Conservation (phyloP, 345 rosid genomes). For the Murraya paniculata region DNA sequence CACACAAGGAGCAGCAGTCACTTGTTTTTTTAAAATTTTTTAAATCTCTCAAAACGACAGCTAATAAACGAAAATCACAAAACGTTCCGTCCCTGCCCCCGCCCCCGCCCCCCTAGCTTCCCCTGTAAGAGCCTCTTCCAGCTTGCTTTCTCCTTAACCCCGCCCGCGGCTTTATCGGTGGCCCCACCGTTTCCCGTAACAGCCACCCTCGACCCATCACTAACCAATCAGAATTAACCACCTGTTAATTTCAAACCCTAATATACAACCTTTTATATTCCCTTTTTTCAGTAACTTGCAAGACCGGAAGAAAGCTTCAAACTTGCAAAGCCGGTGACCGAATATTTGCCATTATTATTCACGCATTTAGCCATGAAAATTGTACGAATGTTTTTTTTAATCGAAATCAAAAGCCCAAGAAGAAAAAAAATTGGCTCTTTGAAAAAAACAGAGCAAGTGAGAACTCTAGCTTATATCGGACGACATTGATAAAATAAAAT, state of each 20-base stretch:
- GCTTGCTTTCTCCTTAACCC: conserved; percentile 92
- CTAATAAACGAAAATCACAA: background rate
- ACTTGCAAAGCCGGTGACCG: conserved; percentile 19
- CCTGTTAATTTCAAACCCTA: conserved; percentile 3
- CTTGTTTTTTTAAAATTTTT: conserved; percentile 8
- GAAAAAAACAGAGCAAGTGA: background rate
- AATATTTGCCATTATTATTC: conserved; percentile 3
- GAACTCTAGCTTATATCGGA: conserved; percentile 74
- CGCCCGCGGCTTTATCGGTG: conserved; percentile 78
- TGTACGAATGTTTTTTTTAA: background rate
- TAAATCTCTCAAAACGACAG: conserved; percentile 13
- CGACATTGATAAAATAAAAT: conserved; percentile 55
- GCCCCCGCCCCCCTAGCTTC: conserved; percentile 50
- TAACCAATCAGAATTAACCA: conserved; percentile 20
- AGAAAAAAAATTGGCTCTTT: background rate
- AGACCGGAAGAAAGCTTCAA: conserved; percentile 4
- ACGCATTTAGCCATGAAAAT: conserved; percentile 23
- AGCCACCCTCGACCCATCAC: conserved; percentile 85
- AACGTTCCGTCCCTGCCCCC: background rate
- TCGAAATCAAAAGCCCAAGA: background rate
- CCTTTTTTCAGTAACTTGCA: background rate
- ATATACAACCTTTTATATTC: background rate
- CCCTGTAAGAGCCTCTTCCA: conserved; percentile 95
- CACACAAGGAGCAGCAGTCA: background rate
- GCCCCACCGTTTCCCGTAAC: conserved; percentile 76